Percentiles rank a stretch among this genome's conserved stretches.
Evolutionary conservation across 441 rosid genomes (phyloP).

Genomic region (Mallotus japonicus): DNA sequence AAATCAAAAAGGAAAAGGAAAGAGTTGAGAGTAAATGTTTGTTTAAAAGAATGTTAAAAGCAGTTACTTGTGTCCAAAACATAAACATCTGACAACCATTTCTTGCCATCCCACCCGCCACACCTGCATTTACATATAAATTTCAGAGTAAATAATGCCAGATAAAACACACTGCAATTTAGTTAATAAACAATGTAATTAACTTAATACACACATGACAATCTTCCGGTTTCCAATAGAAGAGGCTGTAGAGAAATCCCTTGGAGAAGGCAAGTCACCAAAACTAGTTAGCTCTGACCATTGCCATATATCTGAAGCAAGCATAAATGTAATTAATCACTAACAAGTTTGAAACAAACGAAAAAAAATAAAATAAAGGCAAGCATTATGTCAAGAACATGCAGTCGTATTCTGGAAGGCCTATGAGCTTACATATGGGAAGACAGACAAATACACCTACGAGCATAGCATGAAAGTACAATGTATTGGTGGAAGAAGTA

Average conservation of each 20-base stretch:
- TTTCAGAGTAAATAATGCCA: slow-evolving; percentile 16
- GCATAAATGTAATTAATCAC: slow-evolving; percentile 17
- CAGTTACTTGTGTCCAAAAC: slow-evolving; percentile 87
- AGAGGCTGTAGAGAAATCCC: slow-evolving; percentile 94
- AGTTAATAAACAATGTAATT: slow-evolving; percentile 22
- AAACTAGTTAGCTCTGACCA: slow-evolving; percentile 96
- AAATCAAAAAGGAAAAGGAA: not conserved
- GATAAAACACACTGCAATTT: slow-evolving; percentile 12
- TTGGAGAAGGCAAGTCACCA: slow-evolving; percentile 91
- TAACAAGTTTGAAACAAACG: not conserved
- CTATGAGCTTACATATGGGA: not conserved
- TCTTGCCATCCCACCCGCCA: slow-evolving; percentile 99
- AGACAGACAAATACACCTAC: not conserved
- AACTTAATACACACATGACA: slow-evolving; percentile 60
- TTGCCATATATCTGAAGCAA: slow-evolving; percentile 90
- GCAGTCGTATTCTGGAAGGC: not conserved
- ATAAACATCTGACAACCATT: slow-evolving; percentile 96
- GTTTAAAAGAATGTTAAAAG: slow-evolving; percentile 15
- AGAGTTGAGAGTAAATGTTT: slow-evolving; percentile 14
- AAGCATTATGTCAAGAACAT: slow-evolving; percentile 3
- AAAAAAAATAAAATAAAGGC: not conserved
- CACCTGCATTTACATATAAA: slow-evolving; percentile 53
- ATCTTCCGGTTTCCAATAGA: slow-evolving; percentile 85
- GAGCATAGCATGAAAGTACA: not conserved
- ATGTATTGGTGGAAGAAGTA: not conserved